Conservation (phyloP, 2,329 filamentous ascomycete genomes). For the Claviceps purpurea region DNA sequence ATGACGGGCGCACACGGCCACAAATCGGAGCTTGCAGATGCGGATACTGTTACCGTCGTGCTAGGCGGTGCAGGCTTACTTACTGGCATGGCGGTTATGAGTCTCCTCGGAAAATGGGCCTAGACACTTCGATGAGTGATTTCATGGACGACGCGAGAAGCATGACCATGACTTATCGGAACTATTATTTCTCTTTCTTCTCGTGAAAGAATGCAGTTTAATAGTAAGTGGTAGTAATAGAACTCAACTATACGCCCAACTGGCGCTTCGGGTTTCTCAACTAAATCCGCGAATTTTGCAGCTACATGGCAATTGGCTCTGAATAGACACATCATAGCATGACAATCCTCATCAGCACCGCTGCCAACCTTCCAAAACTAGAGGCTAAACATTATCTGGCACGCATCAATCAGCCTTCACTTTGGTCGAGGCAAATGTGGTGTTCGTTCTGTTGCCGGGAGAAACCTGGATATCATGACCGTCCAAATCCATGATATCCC, state of each 20-base stretch:
- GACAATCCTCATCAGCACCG: background rate
- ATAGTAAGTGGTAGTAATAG: background rate
- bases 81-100: constrained; percentile 54
- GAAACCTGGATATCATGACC: constrained; percentile 20
- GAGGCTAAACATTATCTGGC: no score
- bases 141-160: background rate
- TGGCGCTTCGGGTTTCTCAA: background rate
- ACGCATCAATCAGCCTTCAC: background rate
- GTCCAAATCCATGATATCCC: constrained; percentile 23
- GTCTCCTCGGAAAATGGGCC: constrained; percentile 63
- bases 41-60: constrained; percentile 32
- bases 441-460: constrained; percentile 17
- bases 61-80: constrained; percentile 42
- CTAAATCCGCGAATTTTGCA: background rate
- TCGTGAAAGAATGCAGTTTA: background rate
- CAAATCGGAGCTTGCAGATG: constrained; percentile 37
- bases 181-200: background rate
- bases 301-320: background rate
- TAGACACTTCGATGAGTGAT: constrained; percentile 17
- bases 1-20: constrained; percentile 31
- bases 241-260: background rate
- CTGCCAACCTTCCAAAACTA: background rate
- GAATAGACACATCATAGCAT: background rate
- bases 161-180: background rate
- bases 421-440: constrained; percentile 6